These are phyloP conservation scores for Colletotrichum gloeosporioides DNA, from an alignment of 2,329 filamentous ascomycete species.

Conservation along the genomic window DNA sequence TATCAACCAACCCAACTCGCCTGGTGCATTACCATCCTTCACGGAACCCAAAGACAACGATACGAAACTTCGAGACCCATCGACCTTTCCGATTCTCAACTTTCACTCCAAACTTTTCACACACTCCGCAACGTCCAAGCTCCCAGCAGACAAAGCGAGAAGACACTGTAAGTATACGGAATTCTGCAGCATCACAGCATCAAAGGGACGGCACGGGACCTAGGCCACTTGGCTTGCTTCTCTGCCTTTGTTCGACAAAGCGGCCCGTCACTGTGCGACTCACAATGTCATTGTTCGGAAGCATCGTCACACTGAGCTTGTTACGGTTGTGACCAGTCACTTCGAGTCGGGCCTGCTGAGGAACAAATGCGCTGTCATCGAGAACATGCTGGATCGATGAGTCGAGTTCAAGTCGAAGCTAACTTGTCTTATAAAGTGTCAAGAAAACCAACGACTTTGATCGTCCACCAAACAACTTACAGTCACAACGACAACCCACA, in stretches of 20 bases:
- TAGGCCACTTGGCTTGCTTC: background rate
- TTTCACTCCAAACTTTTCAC: conserved; percentile 14
- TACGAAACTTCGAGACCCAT: conserved; percentile 18
- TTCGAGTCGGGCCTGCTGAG: conserved; percentile 19
- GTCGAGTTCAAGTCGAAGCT: background rate
- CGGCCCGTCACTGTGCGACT: conserved; percentile 6
- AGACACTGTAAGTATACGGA: conserved; percentile 18
- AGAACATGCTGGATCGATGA: conserved; percentile 3
- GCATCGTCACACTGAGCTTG: background rate
- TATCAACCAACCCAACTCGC: conserved; percentile 25
- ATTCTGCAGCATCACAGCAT: background rate
- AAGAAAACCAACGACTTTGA: conserved; percentile 8
- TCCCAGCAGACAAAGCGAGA: conserved; percentile 18
- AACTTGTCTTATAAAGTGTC: conserved; percentile 13
- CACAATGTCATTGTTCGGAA: conserved; percentile 18
- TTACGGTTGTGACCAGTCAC: background rate
- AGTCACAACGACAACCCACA: conserved; percentile 20
- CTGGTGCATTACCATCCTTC: conserved; percentile 28
- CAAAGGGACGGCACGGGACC: background rate
- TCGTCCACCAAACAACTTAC: background rate
- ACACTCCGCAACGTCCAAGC: conserved; percentile 7
- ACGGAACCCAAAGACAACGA: conserved; percentile 12
- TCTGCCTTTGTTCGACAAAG: conserved; percentile 14
- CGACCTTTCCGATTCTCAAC: conserved; percentile 14
- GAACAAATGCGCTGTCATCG: conserved; percentile 9